These are phyloP conservation scores for Cercophora scortea DNA, from an alignment of 495 filamentous ascomycete species.

Conservation along the genomic window DNA sequence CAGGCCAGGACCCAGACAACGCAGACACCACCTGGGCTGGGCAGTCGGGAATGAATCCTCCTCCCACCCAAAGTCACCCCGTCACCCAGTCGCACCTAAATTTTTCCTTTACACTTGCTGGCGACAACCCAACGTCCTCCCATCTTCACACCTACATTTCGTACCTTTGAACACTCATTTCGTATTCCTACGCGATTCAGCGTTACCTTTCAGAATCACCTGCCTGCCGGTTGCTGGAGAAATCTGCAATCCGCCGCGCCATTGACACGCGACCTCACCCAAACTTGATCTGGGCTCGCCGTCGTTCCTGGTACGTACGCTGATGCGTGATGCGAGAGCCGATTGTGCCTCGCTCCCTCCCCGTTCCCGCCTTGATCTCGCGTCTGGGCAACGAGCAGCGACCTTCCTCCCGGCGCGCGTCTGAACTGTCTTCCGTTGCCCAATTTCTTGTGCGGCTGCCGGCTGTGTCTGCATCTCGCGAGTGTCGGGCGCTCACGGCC, in stretches of 20 bases:
- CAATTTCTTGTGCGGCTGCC: too few relatives aligned
- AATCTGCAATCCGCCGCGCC: slow-evolving; percentile 11
- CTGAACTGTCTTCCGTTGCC: background rate
- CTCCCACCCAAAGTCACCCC: slow-evolving; percentile 17
- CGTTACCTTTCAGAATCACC: slow-evolving; percentile 18
- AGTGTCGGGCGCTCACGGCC: too few relatives aligned
- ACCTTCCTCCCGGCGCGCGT: background rate
- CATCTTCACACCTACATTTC: slow-evolving; percentile 18
- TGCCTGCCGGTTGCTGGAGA: slow-evolving; percentile 9
- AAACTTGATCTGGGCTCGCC: slow-evolving; percentile 2
- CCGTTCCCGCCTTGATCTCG: background rate
- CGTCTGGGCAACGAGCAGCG: too few relatives aligned
- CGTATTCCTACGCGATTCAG: slow-evolving; percentile 27
- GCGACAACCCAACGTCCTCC: slow-evolving; percentile 18
- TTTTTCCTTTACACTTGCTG: slow-evolving; percentile 22
- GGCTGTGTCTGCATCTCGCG: too few relatives aligned
- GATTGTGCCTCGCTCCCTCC: background rate
- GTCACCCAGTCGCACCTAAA: slow-evolving; percentile 25
- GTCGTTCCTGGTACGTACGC: slow-evolving; percentile 18
- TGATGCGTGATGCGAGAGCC: background rate
- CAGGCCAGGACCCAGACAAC: background rate
- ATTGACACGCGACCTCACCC: slow-evolving; percentile 18
- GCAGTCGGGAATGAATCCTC: slow-evolving; percentile 12
- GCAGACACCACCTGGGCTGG: slow-evolving; percentile 2
- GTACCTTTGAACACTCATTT: slow-evolving; percentile 26